These are phyloP conservation scores for Citrullus mucosospermus DNA, from an alignment of 306 rosid genomes.

Conservation along the genomic window DNA sequence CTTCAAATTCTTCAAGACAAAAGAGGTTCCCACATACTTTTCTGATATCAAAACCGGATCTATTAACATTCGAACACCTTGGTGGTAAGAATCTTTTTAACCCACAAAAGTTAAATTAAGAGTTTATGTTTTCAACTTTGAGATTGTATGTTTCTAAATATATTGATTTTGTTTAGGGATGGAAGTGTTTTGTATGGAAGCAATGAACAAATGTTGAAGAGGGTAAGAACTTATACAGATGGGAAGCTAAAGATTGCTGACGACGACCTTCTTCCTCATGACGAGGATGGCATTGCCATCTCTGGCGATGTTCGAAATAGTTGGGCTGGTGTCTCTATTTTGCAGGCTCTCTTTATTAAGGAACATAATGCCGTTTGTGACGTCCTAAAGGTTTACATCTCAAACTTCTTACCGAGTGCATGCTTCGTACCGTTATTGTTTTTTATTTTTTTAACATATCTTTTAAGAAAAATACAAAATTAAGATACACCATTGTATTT, in stretches of 20 bases:
- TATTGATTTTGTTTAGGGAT: slow-evolving; percentile 26
- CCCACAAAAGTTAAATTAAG: too few relatives aligned
- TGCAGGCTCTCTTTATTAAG: slow-evolving; percentile 50
- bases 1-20: slow-evolving; percentile 53
- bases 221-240: slow-evolving; percentile 51
- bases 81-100: slow-evolving; percentile 43
- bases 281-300: slow-evolving; percentile 42
- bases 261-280: slow-evolving; percentile 51
- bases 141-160: too few relatives aligned
- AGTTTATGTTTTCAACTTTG: too few relatives aligned
- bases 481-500: too few relatives aligned
- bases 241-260: slow-evolving; percentile 48
- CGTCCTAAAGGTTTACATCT: slow-evolving; percentile 24
- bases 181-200: slow-evolving; percentile 68
- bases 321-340: slow-evolving; percentile 57
- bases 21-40: slow-evolving; percentile 23
- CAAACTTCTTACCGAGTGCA: too few relatives aligned
- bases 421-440: too few relatives aligned
- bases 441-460: too few relatives aligned
- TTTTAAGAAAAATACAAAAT: too few relatives aligned
- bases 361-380: slow-evolving; percentile 68
- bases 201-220: slow-evolving; percentile 25
- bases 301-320: slow-evolving; percentile 65
- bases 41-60: slow-evolving; percentile 17
- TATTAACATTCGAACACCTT: slow-evolving; percentile 51